Conservation (phyloP, 2,329 filamentous ascomycete genomes). For the Aspergillus quadrilineatus region DNA sequence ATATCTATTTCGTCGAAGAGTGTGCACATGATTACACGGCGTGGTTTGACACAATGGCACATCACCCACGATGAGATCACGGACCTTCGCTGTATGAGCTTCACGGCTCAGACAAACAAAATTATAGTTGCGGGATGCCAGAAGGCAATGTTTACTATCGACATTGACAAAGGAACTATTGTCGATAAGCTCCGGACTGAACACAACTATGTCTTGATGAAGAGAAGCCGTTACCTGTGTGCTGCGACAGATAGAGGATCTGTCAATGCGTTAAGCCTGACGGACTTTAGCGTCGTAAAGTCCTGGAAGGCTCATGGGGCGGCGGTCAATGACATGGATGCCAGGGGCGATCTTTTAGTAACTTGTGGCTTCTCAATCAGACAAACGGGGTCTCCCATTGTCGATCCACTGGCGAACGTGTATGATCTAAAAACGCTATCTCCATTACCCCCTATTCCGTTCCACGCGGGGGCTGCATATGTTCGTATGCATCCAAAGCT, state of each 20-base stretch:
- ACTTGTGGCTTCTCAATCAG: slow-evolving; percentile 91
- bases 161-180: slow-evolving; percentile 70
- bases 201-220: slow-evolving; percentile 87
- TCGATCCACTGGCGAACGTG: slow-evolving; percentile 91
- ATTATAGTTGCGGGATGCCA: slow-evolving; percentile 87
- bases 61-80: slow-evolving; percentile 75
- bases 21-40: slow-evolving; percentile 82
- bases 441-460: slow-evolving; percentile 86
- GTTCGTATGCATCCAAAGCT: slow-evolving; percentile 96
- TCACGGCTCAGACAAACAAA: slow-evolving; percentile 81
- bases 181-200: slow-evolving; percentile 70
- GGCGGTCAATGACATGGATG: slow-evolving; percentile 94
- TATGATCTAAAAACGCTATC: slow-evolving; percentile 91
- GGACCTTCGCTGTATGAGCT: slow-evolving; percentile 91
- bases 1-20: slow-evolving; percentile 79
- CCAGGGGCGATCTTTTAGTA: slow-evolving; percentile 88
- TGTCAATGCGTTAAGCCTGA: slow-evolving; percentile 81
- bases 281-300: slow-evolving; percentile 74
- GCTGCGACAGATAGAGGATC: slow-evolving; percentile 80
- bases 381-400: slow-evolving; percentile 74
- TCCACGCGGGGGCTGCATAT: slow-evolving; percentile 86
- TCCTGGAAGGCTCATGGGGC: slow-evolving; percentile 88
- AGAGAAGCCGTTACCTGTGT: slow-evolving; percentile 81
- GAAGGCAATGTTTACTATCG: slow-evolving; percentile 75
- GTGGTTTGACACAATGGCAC: slow-evolving; percentile 86